Evolutionary conservation across 495 filamentous ascomycete species (phyloP).

Genomic region (Daldinia vernicosa): DNA sequence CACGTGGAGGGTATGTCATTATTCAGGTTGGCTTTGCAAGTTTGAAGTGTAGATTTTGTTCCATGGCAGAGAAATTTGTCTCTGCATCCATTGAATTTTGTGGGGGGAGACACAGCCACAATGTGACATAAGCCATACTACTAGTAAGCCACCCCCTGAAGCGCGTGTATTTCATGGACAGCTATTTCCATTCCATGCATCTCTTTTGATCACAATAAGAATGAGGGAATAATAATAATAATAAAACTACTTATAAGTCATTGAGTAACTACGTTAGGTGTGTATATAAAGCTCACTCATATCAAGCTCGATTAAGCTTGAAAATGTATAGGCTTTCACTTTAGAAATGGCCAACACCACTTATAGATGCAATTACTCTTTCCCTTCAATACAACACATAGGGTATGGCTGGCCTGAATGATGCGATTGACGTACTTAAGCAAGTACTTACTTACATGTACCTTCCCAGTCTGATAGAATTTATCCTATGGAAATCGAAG

Average conservation of each 20-base stretch:
- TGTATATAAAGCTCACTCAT: not conserved
- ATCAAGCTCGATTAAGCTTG: not conserved
- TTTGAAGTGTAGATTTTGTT: not conserved
- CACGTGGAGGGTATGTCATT: not conserved
- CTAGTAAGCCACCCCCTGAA: conserved; percentile 1
- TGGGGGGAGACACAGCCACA: not conserved
- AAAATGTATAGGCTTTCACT: not conserved
- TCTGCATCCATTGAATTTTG: not conserved
- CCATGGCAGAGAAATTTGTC: not conserved
- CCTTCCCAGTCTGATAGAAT: not conserved
- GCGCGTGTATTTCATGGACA: too few relatives aligned
- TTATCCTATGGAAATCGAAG: not conserved
- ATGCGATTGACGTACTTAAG: too few relatives aligned
- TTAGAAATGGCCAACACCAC: not conserved
- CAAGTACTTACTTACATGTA: too few relatives aligned
- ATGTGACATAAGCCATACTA: not conserved
- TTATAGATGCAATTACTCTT: not conserved
- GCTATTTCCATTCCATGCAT: not conserved
- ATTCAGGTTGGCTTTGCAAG: not conserved
- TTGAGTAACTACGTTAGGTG: too few relatives aligned
- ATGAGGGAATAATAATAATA: too few relatives aligned
- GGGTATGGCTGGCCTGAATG: too few relatives aligned
- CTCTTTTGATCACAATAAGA: too few relatives aligned
- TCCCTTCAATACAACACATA: not conserved
- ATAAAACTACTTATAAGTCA: too few relatives aligned